These are phyloP conservation scores for Xeromyces bisporus DNA, from an alignment of 495 filamentous ascomycete species.

Conservation along the genomic window DNA sequence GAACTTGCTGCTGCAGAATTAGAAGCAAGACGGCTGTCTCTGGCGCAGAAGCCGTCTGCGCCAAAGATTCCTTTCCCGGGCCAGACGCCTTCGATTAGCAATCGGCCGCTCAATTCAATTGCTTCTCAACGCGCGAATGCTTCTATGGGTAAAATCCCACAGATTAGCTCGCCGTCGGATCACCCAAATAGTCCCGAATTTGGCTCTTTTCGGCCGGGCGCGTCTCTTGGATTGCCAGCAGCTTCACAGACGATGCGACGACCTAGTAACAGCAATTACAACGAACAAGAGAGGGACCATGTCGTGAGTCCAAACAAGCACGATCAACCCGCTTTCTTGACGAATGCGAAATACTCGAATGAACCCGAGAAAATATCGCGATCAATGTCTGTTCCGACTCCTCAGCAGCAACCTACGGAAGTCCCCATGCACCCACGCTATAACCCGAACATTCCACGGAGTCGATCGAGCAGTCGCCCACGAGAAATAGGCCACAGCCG, in stretches of 20 bases:
- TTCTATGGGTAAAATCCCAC: slow-evolving; percentile 15
- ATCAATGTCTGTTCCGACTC: slow-evolving; percentile 59
- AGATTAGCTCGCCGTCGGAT: slow-evolving; percentile 29
- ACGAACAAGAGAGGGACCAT: slow-evolving; percentile 38
- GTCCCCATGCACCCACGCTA: slow-evolving; percentile 40
- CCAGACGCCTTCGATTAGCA: slow-evolving; percentile 27
- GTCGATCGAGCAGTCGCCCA: slow-evolving; percentile 26
- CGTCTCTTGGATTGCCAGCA: slow-evolving; percentile 54
- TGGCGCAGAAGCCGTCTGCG: slow-evolving; percentile 60
- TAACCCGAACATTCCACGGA: slow-evolving; percentile 35
- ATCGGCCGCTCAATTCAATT: slow-evolving; percentile 16
- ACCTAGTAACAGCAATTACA: slow-evolving; percentile 44
- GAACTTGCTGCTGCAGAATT: slow-evolving; percentile 72
- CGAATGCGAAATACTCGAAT: slow-evolving; percentile 48
- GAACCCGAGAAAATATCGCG: slow-evolving; percentile 39
- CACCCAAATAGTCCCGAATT: slow-evolving; percentile 30
- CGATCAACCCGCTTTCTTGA: slow-evolving; percentile 33
- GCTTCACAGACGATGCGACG: slow-evolving; percentile 77
- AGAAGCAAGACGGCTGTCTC: slow-evolving; percentile 68
- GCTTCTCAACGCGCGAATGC: slow-evolving; percentile 29
- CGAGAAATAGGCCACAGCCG: slow-evolving; percentile 25
- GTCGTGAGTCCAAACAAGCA: slow-evolving; percentile 48
- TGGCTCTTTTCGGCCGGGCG: slow-evolving; percentile 22
- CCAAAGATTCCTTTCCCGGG: slow-evolving; percentile 70
- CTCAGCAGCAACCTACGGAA: slow-evolving; percentile 35